Evolutionary conservation across 352 stramenopile genomes (phyloP).

Genomic region (Bremia lactucae): DNA sequence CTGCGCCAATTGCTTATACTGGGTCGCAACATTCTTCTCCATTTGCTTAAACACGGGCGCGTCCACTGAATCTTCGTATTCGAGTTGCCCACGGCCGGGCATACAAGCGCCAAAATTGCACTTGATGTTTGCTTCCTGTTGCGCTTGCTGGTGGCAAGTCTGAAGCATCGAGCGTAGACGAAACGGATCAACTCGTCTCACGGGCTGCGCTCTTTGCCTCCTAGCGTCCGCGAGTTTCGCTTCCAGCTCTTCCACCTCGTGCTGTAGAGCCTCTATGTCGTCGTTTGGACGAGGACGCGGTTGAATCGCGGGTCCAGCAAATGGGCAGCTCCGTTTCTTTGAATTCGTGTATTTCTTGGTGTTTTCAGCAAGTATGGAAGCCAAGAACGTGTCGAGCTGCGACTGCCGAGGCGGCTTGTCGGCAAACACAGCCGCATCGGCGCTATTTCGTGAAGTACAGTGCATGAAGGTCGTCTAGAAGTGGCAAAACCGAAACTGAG

Average conservation of each 20-base stretch:
- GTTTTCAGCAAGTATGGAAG: conserved; percentile 14
- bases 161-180: conserved; percentile 12
- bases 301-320: conserved; percentile 1
- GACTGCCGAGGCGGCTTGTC: conserved; percentile 4
- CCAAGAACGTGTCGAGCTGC: conserved; percentile 12
- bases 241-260: conserved; percentile 22
- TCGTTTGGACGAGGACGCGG: conserved; percentile 4
- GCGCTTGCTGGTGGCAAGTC: conserved; percentile 5
- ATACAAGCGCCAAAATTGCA: background rate
- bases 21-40: conserved; percentile 10
- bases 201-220: conserved; percentile 1
- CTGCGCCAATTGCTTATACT: conserved; percentile 15
- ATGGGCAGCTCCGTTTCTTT: conserved; percentile 15
- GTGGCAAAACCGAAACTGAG: conserved; percentile 14
- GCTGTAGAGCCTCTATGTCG: conserved; percentile 13
- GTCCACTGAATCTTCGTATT: conserved; percentile 22
- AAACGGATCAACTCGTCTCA: conserved; percentile 4
- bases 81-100: conserved; percentile 1
- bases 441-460: conserved; percentile 13
- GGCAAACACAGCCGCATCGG: conserved; percentile 6
- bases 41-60: conserved; percentile 11
- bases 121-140: conserved; percentile 1
- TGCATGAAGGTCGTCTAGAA: conserved; percentile 10
- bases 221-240: conserved; percentile 5
- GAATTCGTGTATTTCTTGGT: conserved; percentile 9